Percentiles rank a stretch among this genome's conserved stretches.
Evolutionary conservation across 1,284 basidiomycete species (phyloP).

Genomic region (Trametes versicolor): DNA sequence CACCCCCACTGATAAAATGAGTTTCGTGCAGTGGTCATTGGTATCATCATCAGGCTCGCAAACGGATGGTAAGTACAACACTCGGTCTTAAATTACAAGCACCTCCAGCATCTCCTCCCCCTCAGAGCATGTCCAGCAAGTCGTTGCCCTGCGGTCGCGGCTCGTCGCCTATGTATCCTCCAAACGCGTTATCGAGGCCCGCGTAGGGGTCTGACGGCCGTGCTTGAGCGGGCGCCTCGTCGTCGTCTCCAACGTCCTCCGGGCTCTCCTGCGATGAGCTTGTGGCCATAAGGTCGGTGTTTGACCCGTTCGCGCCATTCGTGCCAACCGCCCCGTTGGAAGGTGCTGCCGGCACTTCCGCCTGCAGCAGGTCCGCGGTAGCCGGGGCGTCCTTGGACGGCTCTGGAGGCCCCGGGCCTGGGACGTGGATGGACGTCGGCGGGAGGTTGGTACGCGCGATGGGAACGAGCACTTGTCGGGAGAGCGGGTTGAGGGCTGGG

Average conservation of each 20-base stretch:
- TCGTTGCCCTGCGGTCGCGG: slow-evolving; percentile 60
- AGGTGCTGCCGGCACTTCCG: slow-evolving; percentile 12
- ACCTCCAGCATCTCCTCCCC: slow-evolving; percentile 5
- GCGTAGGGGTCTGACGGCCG: slow-evolving; percentile 73
- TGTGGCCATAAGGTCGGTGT: slow-evolving; percentile 31
- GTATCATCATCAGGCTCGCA: neutral
- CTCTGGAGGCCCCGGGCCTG: slow-evolving; percentile 76
- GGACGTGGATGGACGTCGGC: slow-evolving; percentile 55
- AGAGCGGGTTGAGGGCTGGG: slow-evolving; percentile 80
- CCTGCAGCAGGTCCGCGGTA: slow-evolving; percentile 22
- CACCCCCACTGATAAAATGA: slow-evolving; percentile 2
- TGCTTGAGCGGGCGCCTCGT: slow-evolving; percentile 35
- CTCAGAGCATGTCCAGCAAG: slow-evolving; percentile 35
- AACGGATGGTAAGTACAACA: slow-evolving; percentile 27
- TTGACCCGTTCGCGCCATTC: slow-evolving; percentile 22
- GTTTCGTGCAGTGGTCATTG: neutral
- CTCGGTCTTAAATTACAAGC: slow-evolving; percentile 33
- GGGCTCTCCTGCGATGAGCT: slow-evolving; percentile 41
- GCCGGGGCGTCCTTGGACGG: slow-evolving; percentile 34
- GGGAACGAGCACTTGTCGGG: slow-evolving; percentile 75
- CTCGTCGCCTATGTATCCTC: slow-evolving; percentile 69
- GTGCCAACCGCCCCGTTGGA: neutral
- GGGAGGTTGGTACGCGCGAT: slow-evolving; percentile 63
- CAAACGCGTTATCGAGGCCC: slow-evolving; percentile 76
- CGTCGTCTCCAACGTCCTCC: slow-evolving; percentile 44